Conservation (phyloP, 345 rosid species). For the Eucalyptus leucophloia region DNA sequence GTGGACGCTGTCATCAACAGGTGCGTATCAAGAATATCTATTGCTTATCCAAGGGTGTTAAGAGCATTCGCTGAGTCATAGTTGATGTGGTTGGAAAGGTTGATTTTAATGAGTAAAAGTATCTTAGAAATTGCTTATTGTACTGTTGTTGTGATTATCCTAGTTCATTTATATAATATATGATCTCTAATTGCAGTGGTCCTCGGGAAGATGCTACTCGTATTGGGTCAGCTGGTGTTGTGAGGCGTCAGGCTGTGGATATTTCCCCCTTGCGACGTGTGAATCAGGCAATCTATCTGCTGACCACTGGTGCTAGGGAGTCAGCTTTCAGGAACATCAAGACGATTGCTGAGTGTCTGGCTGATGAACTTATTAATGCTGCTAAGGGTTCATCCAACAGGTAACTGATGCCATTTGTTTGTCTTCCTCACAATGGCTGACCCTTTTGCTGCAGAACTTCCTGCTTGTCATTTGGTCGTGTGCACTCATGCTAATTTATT, state of each 20-base stretch:
- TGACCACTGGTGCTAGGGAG: conserved; percentile 93
- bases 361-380: conserved; percentile 96
- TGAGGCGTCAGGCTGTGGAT: conserved; percentile 96
- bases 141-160: not conserved
- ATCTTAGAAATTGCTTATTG: not conserved
- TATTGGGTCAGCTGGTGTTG: conserved; percentile 98
- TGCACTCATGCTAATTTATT: not conserved
- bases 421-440: not conserved
- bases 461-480: not conserved
- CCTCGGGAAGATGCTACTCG: conserved; percentile 97
- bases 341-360: conserved; percentile 91
- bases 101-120: not conserved
- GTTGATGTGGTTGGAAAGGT: not conserved
- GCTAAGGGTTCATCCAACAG: conserved; percentile 98
- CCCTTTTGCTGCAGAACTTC: not conserved
- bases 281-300: conserved; percentile 75
- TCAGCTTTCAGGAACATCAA: conserved; percentile 90
- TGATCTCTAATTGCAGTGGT: conserved; percentile 32
- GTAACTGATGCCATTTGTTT: conserved; percentile 6
- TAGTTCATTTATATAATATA: not conserved
- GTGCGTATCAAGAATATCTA: conserved; percentile 4
- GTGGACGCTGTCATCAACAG: conserved; percentile 90
- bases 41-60: not conserved
- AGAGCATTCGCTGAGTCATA: not conserved
- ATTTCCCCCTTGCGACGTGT: conserved; percentile 87